These are phyloP conservation scores for Blastocystis sp. DNA, from an alignment of 352 stramenopile species.

Conservation along the genomic window DNA sequence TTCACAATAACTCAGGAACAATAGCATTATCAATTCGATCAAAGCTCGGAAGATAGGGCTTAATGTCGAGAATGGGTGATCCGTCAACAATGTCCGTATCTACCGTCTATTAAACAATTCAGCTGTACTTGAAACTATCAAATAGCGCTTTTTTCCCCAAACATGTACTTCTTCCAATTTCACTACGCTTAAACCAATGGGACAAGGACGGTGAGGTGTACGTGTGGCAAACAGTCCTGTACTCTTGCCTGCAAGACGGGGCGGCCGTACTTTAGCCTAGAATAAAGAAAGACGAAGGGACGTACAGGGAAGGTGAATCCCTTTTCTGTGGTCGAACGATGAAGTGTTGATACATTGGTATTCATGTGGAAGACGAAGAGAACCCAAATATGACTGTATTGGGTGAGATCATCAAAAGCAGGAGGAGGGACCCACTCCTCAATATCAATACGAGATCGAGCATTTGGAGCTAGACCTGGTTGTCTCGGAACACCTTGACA, in stretches of 20 bases:
- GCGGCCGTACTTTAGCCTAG: conserved; percentile 66
- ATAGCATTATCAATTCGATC: conserved; percentile 66
- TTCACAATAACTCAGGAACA: not conserved
- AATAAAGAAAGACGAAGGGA: not conserved
- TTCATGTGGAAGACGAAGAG: conserved; percentile 86
- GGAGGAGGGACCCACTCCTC: conserved; percentile 77
- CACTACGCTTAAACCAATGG: conserved; percentile 77
- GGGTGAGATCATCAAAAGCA: conserved; percentile 78
- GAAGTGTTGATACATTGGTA: conserved; percentile 78
- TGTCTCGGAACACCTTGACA: conserved; percentile 81
- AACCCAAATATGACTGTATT: conserved; percentile 85
- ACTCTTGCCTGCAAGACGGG: conserved; percentile 77
- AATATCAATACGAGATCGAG: conserved; percentile 78
- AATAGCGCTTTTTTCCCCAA: conserved; percentile 63
- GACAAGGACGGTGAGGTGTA: conserved; percentile 81
- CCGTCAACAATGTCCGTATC: conserved; percentile 82
- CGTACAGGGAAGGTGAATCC: conserved; percentile 60
- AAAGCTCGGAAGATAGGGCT: conserved; percentile 77
- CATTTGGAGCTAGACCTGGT: conserved; percentile 76
- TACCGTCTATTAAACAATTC: conserved; percentile 74
- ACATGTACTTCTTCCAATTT: conserved; percentile 80
- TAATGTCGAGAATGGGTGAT: conserved; percentile 83
- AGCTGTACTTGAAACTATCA: conserved; percentile 44
- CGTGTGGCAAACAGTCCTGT: conserved; percentile 82
- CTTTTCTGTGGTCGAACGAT: conserved; percentile 47